These are phyloP conservation scores for Tylopilus sp. DNA, from an alignment of 768 basidiomycete genomes.

Conservation along the genomic window DNA sequence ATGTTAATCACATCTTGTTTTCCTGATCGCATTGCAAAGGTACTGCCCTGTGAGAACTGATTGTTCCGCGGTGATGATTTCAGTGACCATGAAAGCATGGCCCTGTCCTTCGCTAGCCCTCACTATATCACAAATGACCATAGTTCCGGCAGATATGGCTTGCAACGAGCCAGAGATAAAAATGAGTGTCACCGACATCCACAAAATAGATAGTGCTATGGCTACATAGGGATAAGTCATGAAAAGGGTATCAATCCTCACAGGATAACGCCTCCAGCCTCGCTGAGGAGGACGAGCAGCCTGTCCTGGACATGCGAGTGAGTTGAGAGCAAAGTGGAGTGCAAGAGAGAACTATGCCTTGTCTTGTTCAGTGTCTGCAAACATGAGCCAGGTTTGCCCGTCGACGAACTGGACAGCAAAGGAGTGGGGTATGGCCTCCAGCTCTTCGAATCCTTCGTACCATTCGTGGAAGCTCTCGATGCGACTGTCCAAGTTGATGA, in stretches of 20 bases:
- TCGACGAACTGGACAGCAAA: conserved; percentile 63
- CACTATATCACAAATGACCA: too few species aligned
- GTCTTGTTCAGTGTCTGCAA: conserved; percentile 58
- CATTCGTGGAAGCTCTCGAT: conserved; percentile 53
- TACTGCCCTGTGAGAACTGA: too few species aligned
- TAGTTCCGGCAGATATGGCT: too few species aligned
- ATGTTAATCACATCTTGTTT: too few species aligned
- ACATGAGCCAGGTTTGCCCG: conserved; percentile 53
- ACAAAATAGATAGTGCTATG: conserved; percentile 10
- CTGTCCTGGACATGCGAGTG: conserved; percentile 16
- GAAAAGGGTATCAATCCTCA: conserved; percentile 15
- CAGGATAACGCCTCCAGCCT: conserved; percentile 29
- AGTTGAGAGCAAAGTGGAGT: neutral
- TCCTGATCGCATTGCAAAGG: too few species aligned
- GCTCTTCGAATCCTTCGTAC: conserved; percentile 64
- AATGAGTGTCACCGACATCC: conserved; percentile 12
- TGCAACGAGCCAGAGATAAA: neutral
- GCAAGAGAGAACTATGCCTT: conserved; percentile 39
- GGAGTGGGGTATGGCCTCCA: conserved; percentile 62
- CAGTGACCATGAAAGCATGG: too few species aligned
- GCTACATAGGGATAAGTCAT: conserved; percentile 15
- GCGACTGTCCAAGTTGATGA: conserved; percentile 45
- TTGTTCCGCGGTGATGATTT: too few species aligned
- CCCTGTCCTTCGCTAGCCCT: too few species aligned
- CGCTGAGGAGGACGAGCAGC: conserved; percentile 28